Evolutionary conservation across 1,284 basidiomycete genomes (phyloP), one percentile per base, ranked within the genome.

Genomic region (Austroboletus olivaceoglutinosus): DNA sequence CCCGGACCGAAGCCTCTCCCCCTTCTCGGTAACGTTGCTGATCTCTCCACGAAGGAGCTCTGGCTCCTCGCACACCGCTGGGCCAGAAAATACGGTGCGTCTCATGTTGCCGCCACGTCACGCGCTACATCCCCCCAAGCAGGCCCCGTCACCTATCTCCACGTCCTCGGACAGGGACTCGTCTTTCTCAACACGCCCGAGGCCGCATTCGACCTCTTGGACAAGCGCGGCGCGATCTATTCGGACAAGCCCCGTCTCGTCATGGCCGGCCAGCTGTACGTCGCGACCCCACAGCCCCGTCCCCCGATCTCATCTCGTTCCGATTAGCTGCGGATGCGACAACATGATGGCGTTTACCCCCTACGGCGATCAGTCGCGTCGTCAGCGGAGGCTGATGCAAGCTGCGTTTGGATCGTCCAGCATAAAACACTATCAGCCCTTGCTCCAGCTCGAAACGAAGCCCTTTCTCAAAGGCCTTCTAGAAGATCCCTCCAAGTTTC

Each of bases 281-380:
- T 72, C 25, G 25, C 25, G 5, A 13, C 31, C 33, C 3, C n/a
- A 19, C 5, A 21, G n/a, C 21, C 5, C 27, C 13, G 18, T 3
- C 27, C 1, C 27, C 7, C 34, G 25, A 50, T 50, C 48, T 48
- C 40, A 53, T 52, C 38, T 50, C n/a, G 5, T 15, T n/a, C 27
- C 45, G 51, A 52, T 55, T n/a, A 69, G 68, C 8, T 87, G 86
- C 61, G 85, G 84, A 41, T 86, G 83, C 62, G 76, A 84, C 55
- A 78, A 86, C 62, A 87, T 87, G 83, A 80, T 84, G 49, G 85
- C 84, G 0, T 87, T 89, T 64, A 85, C 83, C 5, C 73, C 74
- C 11, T 86, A 87, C 57, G 80, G 81, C 39, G 79, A 83, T 52
- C 73, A 76, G 59, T 75, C 74, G 44, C 81, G 80, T 52, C 79